Evolutionary conservation across 192 early-diverging fungal species (phyloP).

Genomic region (Coemansia sp.): DNA sequence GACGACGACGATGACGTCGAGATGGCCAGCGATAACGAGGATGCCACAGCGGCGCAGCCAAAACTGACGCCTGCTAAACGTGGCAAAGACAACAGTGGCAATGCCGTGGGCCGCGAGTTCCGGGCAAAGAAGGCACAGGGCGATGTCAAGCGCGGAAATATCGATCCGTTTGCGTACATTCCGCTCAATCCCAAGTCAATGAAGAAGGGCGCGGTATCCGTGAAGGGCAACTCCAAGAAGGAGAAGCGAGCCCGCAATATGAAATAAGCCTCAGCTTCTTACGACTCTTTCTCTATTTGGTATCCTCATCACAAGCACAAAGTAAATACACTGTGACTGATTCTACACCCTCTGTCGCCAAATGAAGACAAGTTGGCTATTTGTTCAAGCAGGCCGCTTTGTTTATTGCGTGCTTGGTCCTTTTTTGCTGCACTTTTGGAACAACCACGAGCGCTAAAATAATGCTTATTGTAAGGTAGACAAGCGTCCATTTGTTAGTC

Average conservation of each 20-base stretch:
- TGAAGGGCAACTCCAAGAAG: conserved; percentile 53
- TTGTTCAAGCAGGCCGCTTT: background rate
- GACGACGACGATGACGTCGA: conserved; percentile 63
- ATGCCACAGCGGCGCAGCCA: conserved; percentile 28
- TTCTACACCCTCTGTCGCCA: conserved; percentile 3
- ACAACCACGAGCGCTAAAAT: conserved; percentile 1
- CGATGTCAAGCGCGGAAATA: conserved; percentile 84
- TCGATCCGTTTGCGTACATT: conserved; percentile 96
- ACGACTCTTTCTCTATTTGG: background rate
- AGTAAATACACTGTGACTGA: conserved; percentile 8
- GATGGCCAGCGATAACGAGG: conserved; percentile 71
- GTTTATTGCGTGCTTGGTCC: background rate
- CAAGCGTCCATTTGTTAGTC: background rate
- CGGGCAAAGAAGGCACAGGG: conserved; percentile 84
- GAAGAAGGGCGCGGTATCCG: conserved; percentile 46
- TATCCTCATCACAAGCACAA: conserved; percentile 9
- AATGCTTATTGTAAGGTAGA: background rate
- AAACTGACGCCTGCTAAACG: conserved; percentile 31
- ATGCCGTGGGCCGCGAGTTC: conserved; percentile 65
- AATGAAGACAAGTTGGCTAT: background rate
- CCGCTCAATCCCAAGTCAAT: conserved; percentile 68
- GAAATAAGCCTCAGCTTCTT: conserved; percentile 14
- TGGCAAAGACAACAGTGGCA: conserved; percentile 40
- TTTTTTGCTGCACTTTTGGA: background rate
- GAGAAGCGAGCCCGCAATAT: conserved; percentile 42